These are phyloP conservation scores for Amauroascus verrucosus DNA, from an alignment of 2,329 filamentous ascomycete genomes.

Conservation along the genomic window DNA sequence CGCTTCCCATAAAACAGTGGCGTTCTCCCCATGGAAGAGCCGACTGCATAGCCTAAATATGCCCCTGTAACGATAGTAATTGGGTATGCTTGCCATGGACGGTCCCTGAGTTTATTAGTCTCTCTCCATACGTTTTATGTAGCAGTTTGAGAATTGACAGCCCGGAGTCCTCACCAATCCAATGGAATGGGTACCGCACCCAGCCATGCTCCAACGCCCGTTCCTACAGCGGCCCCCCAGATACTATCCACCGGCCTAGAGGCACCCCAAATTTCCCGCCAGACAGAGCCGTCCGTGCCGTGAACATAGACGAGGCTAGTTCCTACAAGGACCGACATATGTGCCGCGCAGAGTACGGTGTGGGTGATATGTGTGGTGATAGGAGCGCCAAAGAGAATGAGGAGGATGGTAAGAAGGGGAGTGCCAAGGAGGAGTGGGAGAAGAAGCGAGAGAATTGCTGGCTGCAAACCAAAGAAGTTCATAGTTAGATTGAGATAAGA, in stretches of 20 bases:
- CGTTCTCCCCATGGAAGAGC: constrained; percentile 32
- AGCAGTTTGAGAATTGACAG: neutral
- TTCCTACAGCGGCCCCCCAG: constrained; percentile 72
- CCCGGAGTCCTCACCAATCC: constrained; percentile 56
- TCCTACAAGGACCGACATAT: constrained; percentile 67
- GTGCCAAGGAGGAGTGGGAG: constrained; percentile 43
- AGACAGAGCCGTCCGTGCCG: constrained; percentile 61
- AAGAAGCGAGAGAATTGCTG: constrained; percentile 58
- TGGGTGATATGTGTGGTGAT: constrained; percentile 68
- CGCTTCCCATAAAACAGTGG: constrained; percentile 29
- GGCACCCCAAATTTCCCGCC: constrained; percentile 59
- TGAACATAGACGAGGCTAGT: constrained; percentile 79
- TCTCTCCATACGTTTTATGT: neutral
- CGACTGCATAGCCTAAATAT: constrained; percentile 66
- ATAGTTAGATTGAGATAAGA: neutral
- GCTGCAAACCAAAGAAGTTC: constrained; percentile 38
- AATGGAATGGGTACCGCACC: constrained; percentile 91
- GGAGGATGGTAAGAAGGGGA: constrained; percentile 48
- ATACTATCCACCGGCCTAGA: constrained; percentile 69
- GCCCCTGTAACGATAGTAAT: constrained; percentile 78
- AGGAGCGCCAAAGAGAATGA: constrained; percentile 86
- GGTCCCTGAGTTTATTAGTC: constrained; percentile 49
- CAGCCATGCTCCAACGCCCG: constrained; percentile 73
- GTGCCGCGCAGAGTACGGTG: constrained; percentile 69
- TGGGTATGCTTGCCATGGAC: constrained; percentile 98